Evolutionary conservation across 2,329 filamentous ascomycete species (phyloP), one percentile per base, ranked within the genome.

Genomic region (Cordyceps javanica): DNA sequence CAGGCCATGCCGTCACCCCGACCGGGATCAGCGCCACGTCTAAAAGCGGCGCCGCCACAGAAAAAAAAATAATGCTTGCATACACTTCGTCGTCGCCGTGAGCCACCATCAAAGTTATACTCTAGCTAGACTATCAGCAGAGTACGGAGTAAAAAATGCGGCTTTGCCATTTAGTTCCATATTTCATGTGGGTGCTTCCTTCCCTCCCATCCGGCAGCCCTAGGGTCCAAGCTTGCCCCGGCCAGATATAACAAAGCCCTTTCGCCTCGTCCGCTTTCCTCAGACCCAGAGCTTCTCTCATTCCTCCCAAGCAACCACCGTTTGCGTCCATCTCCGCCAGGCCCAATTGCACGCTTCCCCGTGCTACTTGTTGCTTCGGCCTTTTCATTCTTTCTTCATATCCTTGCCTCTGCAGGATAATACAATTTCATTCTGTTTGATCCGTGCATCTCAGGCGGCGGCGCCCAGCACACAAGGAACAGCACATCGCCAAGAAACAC

Each of bases 1-100:
- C 14, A 23, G 39, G 11, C 39, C 28, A 19, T 55, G 53, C 42
- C 52, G 41, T 55, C 41, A 45, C 52, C 13, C 26, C 10, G 52
- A 56, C 54, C 19, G 19, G 54, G 34, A 41, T 49, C 13, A 49
- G 54, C 54, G 54, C 54, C 54, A 49, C 54, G n/a, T 49, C 54
- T 56, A 56, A 56, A 56, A 56, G 54, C 54, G 44, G 54, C 54
- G 34, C 23, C 34, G 30, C 41, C 25, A 32, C 6, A 32, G 13
- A 56, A 56, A 56, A 56, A 41, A 36, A 55, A 48, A 34, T 10
- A 9, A 32, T 30, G 44, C 44, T 25, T 34, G 39, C 38, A 54
- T 34, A 44, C 23, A 39, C 14, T 6, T 26, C 19, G 10, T 21
- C 19, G 32, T 32, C 26, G 30, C 46, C 32, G 21, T 41, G 11